phyloP scores from a whole-genome alignment of 495 filamentous ascomycete genomes.

The Trichocladium antarcticum region DNA sequence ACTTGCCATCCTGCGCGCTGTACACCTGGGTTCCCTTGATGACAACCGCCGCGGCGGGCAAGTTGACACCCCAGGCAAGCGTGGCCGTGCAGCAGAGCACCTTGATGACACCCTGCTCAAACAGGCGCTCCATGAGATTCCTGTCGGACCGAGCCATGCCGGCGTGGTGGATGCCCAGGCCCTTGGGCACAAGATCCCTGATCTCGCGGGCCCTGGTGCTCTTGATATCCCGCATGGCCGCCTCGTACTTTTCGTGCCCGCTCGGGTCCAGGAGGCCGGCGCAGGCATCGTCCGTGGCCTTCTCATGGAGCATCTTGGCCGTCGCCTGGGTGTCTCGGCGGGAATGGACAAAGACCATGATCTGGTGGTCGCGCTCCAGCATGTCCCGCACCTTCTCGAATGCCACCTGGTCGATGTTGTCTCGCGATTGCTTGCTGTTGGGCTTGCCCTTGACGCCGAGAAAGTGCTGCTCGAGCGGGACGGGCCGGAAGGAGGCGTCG shows the following conservation, averaged over 20 bases:
- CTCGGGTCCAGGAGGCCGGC: slow-evolving; percentile 73
- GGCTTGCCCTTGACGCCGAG: slow-evolving; percentile 90
- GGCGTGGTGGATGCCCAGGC: slow-evolving; percentile 90
- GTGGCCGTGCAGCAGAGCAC: slow-evolving; percentile 98
- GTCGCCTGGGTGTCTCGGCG: slow-evolving; percentile 87
- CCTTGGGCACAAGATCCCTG: slow-evolving; percentile 76
- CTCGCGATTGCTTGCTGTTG: slow-evolving; percentile 61
- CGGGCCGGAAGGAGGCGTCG: slow-evolving; percentile 87
- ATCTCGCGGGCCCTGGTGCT: slow-evolving; percentile 73
- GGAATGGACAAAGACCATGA: slow-evolving; percentile 99
- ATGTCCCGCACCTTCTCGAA: slow-evolving; percentile 95
- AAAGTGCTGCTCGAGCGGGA: slow-evolving; percentile 95
- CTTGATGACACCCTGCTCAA: slow-evolving; percentile 77
- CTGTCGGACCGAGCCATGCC: slow-evolving; percentile 88
- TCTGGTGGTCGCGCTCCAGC: slow-evolving; percentile 76
- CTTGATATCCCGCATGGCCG: slow-evolving; percentile 69
- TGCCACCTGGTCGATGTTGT: slow-evolving; percentile 73
- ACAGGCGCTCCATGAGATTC: slow-evolving; percentile 86
- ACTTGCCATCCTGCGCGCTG: slow-evolving; percentile 90
- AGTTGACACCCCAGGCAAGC: slow-evolving; percentile 96
- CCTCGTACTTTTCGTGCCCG: slow-evolving; percentile 55
- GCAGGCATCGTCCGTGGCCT: slow-evolving; percentile 68
- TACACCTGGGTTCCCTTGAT: slow-evolving; percentile 98
- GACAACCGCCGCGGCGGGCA: slow-evolving; percentile 90
- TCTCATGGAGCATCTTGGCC: slow-evolving; percentile 72